A percentile compares a stretch with the other conserved stretches of the same genome.
Conservation (phyloP, 2,329 filamentous ascomycete species). For the Colletotrichum sansevieriae region DNA sequence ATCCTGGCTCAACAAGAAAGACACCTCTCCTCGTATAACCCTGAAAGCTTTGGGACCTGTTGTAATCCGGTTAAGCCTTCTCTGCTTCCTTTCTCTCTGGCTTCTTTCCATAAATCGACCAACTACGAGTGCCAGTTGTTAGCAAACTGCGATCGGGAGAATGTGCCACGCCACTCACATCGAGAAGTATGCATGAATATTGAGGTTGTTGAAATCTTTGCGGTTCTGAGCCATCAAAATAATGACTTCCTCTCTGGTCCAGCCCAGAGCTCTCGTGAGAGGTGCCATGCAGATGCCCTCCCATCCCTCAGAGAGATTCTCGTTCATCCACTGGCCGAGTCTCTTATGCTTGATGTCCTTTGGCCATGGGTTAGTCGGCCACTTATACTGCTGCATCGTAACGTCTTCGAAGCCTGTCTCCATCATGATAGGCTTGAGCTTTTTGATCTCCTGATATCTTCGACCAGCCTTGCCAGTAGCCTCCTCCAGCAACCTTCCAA, state of each 20-base stretch:
- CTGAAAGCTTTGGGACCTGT: background rate
- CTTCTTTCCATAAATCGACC: slow-evolving; percentile 8
- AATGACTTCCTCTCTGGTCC: slow-evolving; percentile 5
- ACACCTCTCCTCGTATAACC: background rate
- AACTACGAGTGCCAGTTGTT: background rate
- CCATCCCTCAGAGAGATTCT: slow-evolving; percentile 4
- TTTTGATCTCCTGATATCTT: background rate
- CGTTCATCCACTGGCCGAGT: background rate
- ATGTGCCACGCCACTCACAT: background rate
- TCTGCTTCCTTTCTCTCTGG: background rate
- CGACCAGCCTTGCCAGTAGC: background rate
- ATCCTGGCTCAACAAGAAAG: no score
- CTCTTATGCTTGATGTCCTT: background rate
- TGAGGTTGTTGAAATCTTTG: background rate
- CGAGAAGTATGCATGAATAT: slow-evolving; percentile 4
- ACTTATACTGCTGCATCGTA: background rate
- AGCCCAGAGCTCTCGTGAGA: background rate
- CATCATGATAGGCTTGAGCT: background rate
- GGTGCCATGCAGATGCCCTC: slow-evolving; percentile 16
- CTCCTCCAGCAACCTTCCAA: slow-evolving; percentile 46
- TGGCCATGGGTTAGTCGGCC: slow-evolving; percentile 16
- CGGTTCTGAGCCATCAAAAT: background rate
- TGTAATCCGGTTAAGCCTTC: no score
- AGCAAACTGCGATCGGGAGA: background rate
- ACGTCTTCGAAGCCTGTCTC: slow-evolving; percentile 2